phyloP scores from a whole-genome alignment of 139 green algal genomes.

The Tetraselmis striata region DNA sequence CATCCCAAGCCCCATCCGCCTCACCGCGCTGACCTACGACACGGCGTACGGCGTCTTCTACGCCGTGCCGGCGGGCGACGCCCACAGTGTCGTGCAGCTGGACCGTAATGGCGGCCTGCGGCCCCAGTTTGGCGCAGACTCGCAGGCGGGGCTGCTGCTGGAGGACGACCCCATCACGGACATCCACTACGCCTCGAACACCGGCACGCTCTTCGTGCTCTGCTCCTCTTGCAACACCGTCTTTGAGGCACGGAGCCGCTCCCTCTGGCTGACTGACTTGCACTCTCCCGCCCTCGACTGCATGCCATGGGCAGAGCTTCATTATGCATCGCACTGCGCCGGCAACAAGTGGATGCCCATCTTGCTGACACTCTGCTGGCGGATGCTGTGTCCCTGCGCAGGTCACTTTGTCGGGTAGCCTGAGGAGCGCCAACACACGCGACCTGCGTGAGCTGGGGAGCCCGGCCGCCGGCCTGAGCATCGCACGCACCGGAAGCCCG shows the following conservation, averaged over 20 bases:
- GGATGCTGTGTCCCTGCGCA: no score
- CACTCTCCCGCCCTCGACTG: no score
- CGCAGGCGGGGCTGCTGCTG: neutral
- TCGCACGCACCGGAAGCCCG: neutral
- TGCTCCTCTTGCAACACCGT: neutral
- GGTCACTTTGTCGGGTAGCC: neutral
- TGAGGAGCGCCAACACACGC: neutral
- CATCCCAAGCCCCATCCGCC: neutral
- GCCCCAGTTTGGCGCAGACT: neutral
- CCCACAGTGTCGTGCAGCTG: neutral
- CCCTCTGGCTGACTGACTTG: no score
- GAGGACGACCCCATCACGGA: neutral
- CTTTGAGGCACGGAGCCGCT: neutral
- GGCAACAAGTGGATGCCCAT: no score
- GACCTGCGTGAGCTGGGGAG: neutral
- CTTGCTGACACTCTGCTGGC: no score
- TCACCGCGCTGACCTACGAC: neutral
- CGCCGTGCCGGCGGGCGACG: neutral
- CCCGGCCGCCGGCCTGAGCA: neutral
- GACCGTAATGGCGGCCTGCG: neutral
- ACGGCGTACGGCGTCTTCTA: neutral
- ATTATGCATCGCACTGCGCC: no score
- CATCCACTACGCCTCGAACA: neutral
- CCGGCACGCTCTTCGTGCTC: neutral
- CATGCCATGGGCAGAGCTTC: no score